Percentiles rank a stretch among this genome's conserved stretches.
Conservation (phyloP, 495 filamentous ascomycete species). For the Tricharina praecox region DNA sequence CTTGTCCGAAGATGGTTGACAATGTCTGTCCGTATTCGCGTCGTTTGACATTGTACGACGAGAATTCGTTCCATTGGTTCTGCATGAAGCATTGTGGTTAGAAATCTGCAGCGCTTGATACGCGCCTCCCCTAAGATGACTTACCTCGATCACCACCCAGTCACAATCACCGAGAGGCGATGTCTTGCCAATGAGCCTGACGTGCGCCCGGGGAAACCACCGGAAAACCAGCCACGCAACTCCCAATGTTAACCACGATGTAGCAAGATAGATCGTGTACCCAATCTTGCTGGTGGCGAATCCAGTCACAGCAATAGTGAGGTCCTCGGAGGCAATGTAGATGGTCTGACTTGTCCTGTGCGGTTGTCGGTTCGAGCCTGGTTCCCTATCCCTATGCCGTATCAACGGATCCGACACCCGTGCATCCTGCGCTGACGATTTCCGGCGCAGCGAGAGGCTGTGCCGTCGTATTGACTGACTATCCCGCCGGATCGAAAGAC, state of each 20-base stretch:
- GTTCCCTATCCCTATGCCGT: neutral
- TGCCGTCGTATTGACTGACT: too few relatives aligned
- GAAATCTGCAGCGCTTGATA: neutral
- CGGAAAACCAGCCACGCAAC: conserved; percentile 66
- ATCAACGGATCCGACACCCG: conserved; percentile 34
- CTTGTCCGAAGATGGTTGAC: conserved; percentile 67
- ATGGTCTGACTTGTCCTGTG: conserved; percentile 66
- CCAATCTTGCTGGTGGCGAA: conserved; percentile 62
- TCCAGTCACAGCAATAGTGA: conserved; percentile 80
- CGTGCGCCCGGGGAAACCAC: conserved; percentile 79
- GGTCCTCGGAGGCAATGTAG: conserved; percentile 80
- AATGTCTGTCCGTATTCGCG: conserved; percentile 61
- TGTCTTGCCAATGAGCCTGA: conserved; percentile 53
- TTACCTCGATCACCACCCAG: conserved; percentile 80
- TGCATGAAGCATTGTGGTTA: conserved; percentile 7
- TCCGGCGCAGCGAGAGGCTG: conserved; percentile 33
- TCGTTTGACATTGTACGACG: conserved; percentile 46
- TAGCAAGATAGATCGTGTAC: conserved; percentile 44
- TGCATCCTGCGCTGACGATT: conserved; percentile 33
- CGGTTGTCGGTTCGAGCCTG: neutral
- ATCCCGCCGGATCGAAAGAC: conserved; percentile 33
- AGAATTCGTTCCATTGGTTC: conserved; percentile 90
- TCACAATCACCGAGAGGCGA: conserved; percentile 51
- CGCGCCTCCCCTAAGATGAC: conserved; percentile 11
- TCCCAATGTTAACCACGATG: conserved; percentile 58